These are phyloP conservation scores for Pterula multifida DNA, from an alignment of 1,284 basidiomycete genomes.

Conservation along the genomic window DNA sequence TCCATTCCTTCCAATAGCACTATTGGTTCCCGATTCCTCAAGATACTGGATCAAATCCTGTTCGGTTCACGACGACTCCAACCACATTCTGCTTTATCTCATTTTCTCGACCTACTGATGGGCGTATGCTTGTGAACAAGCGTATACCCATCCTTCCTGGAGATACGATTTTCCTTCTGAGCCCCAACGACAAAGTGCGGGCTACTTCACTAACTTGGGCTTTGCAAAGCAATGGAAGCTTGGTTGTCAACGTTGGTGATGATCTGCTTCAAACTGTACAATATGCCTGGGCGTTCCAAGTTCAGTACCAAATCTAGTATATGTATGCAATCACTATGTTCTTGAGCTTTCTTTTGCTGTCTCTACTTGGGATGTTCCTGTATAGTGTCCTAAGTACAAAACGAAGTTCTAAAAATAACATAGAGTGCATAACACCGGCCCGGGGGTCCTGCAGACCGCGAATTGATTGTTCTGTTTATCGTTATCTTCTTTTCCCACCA, in stretches of 20 bases:
- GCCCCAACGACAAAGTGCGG: not conserved
- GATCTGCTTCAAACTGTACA: not conserved
- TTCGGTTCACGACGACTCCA: not conserved
- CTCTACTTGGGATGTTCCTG: too few relatives aligned
- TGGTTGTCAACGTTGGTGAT: not conserved
- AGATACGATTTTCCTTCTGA: not conserved
- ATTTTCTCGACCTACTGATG: not conserved
- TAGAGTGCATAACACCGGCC: too few relatives aligned
- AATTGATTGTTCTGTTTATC: not conserved
- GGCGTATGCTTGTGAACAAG: not conserved
- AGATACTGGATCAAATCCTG: not conserved
- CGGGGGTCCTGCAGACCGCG: too few relatives aligned
- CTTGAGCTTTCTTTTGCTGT: too few relatives aligned
- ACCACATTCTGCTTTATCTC: not conserved
- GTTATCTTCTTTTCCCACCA: not conserved
- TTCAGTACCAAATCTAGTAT: not conserved
- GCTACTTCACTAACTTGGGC: not conserved
- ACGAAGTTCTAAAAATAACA: too few relatives aligned
- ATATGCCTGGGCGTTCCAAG: not conserved
- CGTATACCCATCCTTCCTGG: not conserved
- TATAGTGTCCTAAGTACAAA: too few relatives aligned
- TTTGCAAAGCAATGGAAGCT: not conserved
- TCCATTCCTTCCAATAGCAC: too few relatives aligned
- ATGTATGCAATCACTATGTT: too few relatives aligned
- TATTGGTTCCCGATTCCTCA: not conserved